Evolutionary conservation across 225 moss, liverwort and hornwort genomes (phyloP).

Genomic region (Marchantia paleacea): DNA sequence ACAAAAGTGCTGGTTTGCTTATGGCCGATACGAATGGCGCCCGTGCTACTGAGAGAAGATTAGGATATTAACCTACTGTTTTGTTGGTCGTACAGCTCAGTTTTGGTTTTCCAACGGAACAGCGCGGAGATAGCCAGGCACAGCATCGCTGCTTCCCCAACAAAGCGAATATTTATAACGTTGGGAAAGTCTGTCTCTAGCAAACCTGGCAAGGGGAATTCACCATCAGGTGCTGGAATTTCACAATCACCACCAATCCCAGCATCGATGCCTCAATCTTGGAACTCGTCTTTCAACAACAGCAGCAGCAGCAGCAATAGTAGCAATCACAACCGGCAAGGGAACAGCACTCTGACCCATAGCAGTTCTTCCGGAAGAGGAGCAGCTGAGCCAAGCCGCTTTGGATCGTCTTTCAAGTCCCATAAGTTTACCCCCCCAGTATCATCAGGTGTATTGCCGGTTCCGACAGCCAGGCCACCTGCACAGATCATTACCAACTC

Average conservation of each 20-base stretch:
- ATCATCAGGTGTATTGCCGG: slow-evolving; percentile 55
- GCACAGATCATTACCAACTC: slow-evolving; percentile 39
- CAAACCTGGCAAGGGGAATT: slow-evolving; percentile 31
- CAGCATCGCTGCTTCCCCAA: slow-evolving; percentile 37
- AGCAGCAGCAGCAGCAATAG: slow-evolving; percentile 9
- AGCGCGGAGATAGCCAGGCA: slow-evolving; percentile 56
- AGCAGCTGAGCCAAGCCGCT: slow-evolving; percentile 20
- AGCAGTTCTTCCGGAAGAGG: slow-evolving; percentile 35
- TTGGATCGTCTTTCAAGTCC: slow-evolving; percentile 35
- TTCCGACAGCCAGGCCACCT: slow-evolving; percentile 52
- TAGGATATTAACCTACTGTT: background rate
- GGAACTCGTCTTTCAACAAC: slow-evolving; percentile 30
- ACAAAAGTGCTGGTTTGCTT: background rate
- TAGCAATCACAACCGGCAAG: slow-evolving; percentile 32
- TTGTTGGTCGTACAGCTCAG: slow-evolving; percentile 39
- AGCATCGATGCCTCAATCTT: slow-evolving; percentile 18
- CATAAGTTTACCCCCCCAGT: slow-evolving; percentile 40
- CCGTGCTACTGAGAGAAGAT: too few species aligned
- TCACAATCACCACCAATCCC: slow-evolving; percentile 32
- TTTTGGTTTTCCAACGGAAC: slow-evolving; percentile 51
- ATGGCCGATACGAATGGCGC: background rate
- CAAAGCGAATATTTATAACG: slow-evolving; percentile 52
- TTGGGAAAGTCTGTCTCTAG: slow-evolving; percentile 42
- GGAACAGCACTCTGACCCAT: slow-evolving; percentile 25
- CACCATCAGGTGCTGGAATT: slow-evolving; percentile 21